Evolutionary conservation across 2,329 filamentous ascomycete species (phyloP).

Genomic region (Pseudocercospora cruenta): DNA sequence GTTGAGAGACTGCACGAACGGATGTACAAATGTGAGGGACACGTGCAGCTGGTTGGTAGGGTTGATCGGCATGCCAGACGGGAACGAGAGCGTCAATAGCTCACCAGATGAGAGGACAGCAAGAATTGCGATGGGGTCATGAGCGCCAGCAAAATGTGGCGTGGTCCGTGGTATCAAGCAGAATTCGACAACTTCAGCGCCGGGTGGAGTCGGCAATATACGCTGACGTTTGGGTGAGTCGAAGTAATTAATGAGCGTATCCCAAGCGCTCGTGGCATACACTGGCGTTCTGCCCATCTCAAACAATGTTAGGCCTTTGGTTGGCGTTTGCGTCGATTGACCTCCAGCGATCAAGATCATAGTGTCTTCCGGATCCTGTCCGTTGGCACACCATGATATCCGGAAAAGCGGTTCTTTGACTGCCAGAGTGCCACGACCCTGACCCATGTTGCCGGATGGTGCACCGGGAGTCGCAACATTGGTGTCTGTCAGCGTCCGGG

Average conservation of each 20-base stretch:
- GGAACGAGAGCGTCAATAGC: slow-evolving; percentile 86
- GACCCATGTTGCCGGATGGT: slow-evolving; percentile 28
- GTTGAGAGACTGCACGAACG: slow-evolving; percentile 75
- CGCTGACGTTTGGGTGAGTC: slow-evolving; percentile 72
- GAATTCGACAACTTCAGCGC: slow-evolving; percentile 77
- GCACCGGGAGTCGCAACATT: slow-evolving; percentile 69
- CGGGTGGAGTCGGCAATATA: slow-evolving; percentile 74
- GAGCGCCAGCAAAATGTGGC: slow-evolving; percentile 83
- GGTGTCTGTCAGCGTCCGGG: slow-evolving; percentile 75
- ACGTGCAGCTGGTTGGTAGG: slow-evolving; percentile 92
- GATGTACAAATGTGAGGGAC: slow-evolving; percentile 84
- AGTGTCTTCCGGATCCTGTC: slow-evolving; percentile 85
- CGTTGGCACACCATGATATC: slow-evolving; percentile 89
- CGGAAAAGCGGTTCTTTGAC: slow-evolving; percentile 75
- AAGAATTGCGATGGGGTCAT: slow-evolving; percentile 87
- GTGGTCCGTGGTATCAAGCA: slow-evolving; percentile 80
- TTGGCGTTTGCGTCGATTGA: slow-evolving; percentile 65
- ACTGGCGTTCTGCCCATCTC: slow-evolving; percentile 87
- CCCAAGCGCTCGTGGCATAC: slow-evolving; percentile 91
- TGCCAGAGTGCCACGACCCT: slow-evolving; percentile 53
- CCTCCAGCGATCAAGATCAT: slow-evolving; percentile 86
- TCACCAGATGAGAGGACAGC: slow-evolving; percentile 83
- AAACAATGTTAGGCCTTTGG: slow-evolving; percentile 82
- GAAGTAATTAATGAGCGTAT: slow-evolving; percentile 76
- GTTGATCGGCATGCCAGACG: slow-evolving; percentile 85